Conservation (phyloP, 140 eudicot genomes). For the Anethum foeniculum region DNA sequence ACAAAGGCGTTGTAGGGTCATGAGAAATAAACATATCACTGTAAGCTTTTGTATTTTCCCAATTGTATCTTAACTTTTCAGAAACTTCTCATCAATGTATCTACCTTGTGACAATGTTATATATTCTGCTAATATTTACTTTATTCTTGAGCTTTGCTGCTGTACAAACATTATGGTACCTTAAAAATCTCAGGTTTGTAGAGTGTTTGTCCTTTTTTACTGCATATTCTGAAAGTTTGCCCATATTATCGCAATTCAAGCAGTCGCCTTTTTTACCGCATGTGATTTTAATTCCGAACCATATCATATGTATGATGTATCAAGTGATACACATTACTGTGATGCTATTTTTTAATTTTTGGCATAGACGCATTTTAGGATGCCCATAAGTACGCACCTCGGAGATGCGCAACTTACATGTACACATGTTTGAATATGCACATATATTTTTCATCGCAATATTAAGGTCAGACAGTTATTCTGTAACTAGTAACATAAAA, state of each 20-base stretch:
- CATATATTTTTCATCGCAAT: neutral
- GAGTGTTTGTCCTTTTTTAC: slow-evolving; percentile 1
- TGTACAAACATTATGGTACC: neutral
- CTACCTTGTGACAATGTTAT: neutral
- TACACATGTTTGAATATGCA: neutral
- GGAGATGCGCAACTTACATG: neutral
- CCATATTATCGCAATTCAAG: neutral
- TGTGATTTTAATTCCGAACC: neutral
- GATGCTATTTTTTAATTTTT: neutral
- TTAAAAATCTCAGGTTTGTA: neutral
- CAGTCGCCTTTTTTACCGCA: neutral
- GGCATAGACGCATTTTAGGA: neutral
- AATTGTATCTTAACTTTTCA: slow-evolving; percentile 11
- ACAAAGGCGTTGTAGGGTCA: slow-evolving; percentile 18
- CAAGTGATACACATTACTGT: neutral
- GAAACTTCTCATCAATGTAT: slow-evolving; percentile 14
- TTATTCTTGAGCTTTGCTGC: neutral
- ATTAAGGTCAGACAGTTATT: neutral
- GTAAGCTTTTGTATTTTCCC: slow-evolving; percentile 18
- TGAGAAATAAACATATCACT: slow-evolving; percentile 21
- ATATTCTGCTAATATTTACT: neutral
- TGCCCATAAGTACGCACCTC: neutral
- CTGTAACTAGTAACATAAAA: neutral
- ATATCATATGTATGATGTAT: too few relatives aligned
- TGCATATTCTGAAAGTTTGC: neutral